Percentiles rank a stretch among this genome's conserved stretches.
phyloP scores from a whole-genome alignment of 2,329 filamentous ascomycete genomes.

The Sporothrix humicola region DNA sequence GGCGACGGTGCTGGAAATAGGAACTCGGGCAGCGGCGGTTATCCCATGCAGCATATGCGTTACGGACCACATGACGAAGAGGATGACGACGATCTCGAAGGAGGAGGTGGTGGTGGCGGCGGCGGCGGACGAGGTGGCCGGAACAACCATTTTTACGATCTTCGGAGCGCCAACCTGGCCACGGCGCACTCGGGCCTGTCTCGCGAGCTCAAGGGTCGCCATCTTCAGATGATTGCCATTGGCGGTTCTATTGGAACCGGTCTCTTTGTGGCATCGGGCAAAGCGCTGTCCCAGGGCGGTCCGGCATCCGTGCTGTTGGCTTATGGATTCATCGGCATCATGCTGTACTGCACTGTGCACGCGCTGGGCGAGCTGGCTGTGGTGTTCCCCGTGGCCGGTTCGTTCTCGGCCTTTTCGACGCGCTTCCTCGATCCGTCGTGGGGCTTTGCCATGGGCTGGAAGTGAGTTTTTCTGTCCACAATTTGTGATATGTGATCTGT shows the following conservation, averaged over 20 bases:
- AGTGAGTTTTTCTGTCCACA: constrained; percentile 57
- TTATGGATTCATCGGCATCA: constrained; percentile 78
- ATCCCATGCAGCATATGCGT: constrained; percentile 32
- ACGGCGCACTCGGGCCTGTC: constrained; percentile 78
- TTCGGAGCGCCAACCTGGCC: constrained; percentile 67
- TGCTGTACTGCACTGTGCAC: constrained; percentile 92
- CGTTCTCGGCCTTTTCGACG: constrained; percentile 90
- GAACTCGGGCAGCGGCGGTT: constrained; percentile 1
- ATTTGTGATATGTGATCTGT: too few species aligned
- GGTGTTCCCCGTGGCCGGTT: constrained; percentile 86
- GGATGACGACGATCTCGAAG: constrained; percentile 5
- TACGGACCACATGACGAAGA: constrained; percentile 7
- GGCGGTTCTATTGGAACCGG: constrained; percentile 91
- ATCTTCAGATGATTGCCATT: constrained; percentile 97
- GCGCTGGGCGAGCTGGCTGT: constrained; percentile 91
- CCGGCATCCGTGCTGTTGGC: constrained; percentile 79
- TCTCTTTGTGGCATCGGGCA: constrained; percentile 83
- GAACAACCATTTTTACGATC: constrained; percentile 58
- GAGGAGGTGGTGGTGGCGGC: not conserved
- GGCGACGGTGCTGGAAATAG: constrained; percentile 16
- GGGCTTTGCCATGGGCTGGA: constrained; percentile 97
- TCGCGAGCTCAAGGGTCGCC: constrained; percentile 78
- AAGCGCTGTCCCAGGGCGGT: constrained; percentile 72
- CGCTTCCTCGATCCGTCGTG: constrained; percentile 91
- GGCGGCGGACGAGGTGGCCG: not conserved